Base-by-base conservation (phyloP, 129 eudicot genomes). In the Ambrosia trifida region DNA sequence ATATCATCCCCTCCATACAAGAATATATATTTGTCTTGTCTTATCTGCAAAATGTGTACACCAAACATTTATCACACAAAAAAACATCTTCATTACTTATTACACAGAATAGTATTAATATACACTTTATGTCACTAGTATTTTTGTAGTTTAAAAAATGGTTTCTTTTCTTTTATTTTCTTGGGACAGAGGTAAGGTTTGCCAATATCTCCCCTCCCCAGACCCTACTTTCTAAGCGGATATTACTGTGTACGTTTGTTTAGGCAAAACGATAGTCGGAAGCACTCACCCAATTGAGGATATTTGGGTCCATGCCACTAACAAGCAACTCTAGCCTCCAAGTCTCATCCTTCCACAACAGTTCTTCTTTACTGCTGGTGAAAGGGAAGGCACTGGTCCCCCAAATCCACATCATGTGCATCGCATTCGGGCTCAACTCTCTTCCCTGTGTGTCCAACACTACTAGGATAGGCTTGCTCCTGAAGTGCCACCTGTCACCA, bases 401-500 rank as follows among this genome's bases (percentile, higher is more conserved):
- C 91, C 91, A 86, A 35, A 86, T 83, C 88, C 82, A 78, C 84
- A 86, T 77, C 91, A 86, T 86, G 65, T 86, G 91, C 28, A 86
- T 61, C 5, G 88, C 91, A 64, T 86, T 86, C 3, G 84, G 84
- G 68, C 86, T 83, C 67, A 86, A 16, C 64, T 80, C 86, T 58
- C 66, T 75, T 24, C 88, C 91, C 19, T 78, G 88, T 33, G 86
- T 78, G 69, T 83, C 88, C 66, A 86, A 68, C 44, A 86, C 91
- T 40, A 83, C 91, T 32, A 86, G 64, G 51, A 86, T 81, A 11
- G 87, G 88, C 53, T 75, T 86, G 72, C 73, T 76, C 73, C 79
- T 72, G 63, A 83, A 86, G 60, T 86, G 86, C 91, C 91, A 86
- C 54, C 77, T 62, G 50, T 83, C 86, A 36, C 78, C 74, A 7